These are phyloP conservation scores for Borealophlyctis nickersoniae DNA, from an alignment of 192 early-diverging fungal genomes.

Conservation along the genomic window DNA sequence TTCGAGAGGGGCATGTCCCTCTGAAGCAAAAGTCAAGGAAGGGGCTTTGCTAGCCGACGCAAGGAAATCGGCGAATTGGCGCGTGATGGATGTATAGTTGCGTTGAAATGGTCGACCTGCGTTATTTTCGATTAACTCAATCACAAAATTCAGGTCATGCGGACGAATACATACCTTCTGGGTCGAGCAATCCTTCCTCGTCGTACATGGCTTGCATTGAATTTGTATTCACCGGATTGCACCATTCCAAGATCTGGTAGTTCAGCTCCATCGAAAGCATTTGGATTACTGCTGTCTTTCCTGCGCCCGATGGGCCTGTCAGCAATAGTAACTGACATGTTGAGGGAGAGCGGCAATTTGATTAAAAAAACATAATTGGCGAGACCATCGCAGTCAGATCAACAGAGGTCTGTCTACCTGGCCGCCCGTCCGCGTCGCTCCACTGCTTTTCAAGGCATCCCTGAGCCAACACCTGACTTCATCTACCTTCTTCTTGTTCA, in stretches of 20 bases:
- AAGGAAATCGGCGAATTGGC: conserved; percentile 19
- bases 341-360: neutral
- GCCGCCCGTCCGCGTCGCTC: neutral
- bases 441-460: conserved; percentile 13
- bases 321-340: conserved; percentile 35
- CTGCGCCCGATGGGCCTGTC: conserved; percentile 45
- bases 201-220: neutral
- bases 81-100: conserved; percentile 9
- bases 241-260: conserved; percentile 45
- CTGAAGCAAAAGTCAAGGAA: conserved; percentile 9
- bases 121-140: neutral
- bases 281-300: conserved; percentile 40
- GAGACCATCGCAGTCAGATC: neutral
- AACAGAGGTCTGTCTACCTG: too few species aligned
- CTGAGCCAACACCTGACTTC: conserved; percentile 35
- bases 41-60: conserved; percentile 19
- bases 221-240: conserved; percentile 36
- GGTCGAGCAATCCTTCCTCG: conserved; percentile 3
- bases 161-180: too few species aligned
- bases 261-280: conserved; percentile 34
- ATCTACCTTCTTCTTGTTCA: conserved; percentile 33
- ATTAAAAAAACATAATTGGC: neutral
- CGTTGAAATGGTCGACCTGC: neutral
- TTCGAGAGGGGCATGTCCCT: too few species aligned
- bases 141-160: neutral